Percentiles rank a stretch among this genome's conserved stretches.
Conservation (phyloP, 75 land plant genomes). For the Sequoiadendron giganteum region DNA sequence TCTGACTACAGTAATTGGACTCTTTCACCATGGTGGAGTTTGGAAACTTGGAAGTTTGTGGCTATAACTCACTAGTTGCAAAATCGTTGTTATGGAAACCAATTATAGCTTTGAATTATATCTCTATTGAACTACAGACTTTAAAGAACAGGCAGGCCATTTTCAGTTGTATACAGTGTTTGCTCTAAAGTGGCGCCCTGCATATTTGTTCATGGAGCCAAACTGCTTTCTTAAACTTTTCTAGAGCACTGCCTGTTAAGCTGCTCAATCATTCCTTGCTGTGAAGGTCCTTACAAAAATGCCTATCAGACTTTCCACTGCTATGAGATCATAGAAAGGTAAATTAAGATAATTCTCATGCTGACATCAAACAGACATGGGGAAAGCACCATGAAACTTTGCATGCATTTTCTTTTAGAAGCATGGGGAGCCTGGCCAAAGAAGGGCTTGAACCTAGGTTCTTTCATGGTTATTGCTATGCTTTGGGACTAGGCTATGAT, state of each 20-base stretch:
- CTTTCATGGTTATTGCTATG: not conserved
- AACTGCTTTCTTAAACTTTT: not conserved
- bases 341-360: not conserved
- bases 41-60: not conserved
- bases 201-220: not conserved
- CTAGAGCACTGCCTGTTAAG: not conserved
- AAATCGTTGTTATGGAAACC: too few species aligned
- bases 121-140: too few species aligned
- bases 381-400: not conserved
- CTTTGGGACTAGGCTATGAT: too few species aligned
- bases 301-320: not conserved
- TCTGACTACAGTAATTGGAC: not conserved
- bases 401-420: too few species aligned
- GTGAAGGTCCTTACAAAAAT: not conserved
- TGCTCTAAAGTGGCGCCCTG: not conserved
- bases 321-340: not conserved
- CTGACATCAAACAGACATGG: not conserved
- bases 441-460: not conserved
- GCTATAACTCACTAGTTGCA: too few species aligned
- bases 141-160: not conserved
- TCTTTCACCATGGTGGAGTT: not conserved
- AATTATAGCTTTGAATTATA: too few species aligned
- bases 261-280: not conserved
- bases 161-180: not conserved
- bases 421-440: not conserved